phyloP scores from a whole-genome alignment of 345 rosid species.

The Nasturtium officinale region DNA sequence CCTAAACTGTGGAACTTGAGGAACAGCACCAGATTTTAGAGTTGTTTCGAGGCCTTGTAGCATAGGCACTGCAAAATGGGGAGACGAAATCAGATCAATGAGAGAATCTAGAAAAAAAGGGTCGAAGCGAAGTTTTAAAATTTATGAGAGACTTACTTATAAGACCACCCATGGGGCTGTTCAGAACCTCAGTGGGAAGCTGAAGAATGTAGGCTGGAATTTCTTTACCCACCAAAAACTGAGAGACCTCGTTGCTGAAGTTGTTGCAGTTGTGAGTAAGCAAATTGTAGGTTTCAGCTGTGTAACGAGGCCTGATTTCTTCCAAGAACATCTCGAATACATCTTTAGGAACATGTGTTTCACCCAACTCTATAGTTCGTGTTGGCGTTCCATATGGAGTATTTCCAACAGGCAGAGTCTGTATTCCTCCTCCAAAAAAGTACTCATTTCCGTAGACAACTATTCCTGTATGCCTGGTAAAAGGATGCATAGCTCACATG shows the following conservation, averaged over 20 bases:
- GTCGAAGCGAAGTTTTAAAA: neutral
- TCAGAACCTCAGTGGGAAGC: conserved; percentile 84
- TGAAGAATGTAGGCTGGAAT: conserved; percentile 89
- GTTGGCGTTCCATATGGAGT: conserved; percentile 82
- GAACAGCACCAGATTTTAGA: conserved; percentile 79
- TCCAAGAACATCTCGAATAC: conserved; percentile 86
- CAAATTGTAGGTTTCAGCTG: conserved; percentile 78
- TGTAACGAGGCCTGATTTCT: conserved; percentile 84
- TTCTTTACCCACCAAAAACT: conserved; percentile 76
- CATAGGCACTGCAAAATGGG: conserved; percentile 80
- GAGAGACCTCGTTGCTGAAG: conserved; percentile 88
- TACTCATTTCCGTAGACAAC: conserved; percentile 85
- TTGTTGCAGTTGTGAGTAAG: conserved; percentile 92
- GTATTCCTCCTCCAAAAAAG: conserved; percentile 93
- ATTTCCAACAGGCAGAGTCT: conserved; percentile 58
- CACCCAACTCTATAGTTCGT: conserved; percentile 72
- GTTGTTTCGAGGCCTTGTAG: conserved; percentile 83
- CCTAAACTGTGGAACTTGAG: conserved; percentile 83
- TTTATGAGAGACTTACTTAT: conserved; percentile 59
- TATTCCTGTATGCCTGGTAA: conserved; percentile 87
- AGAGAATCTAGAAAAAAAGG: neutral
- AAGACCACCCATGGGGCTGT: conserved; percentile 94
- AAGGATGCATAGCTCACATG: conserved; percentile 9
- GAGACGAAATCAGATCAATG: neutral
- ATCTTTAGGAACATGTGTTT: conserved; percentile 80